Evolutionary conservation across 352 stramenopile species (phyloP), one percentile per base, ranked within the genome.

Genomic region (Pythium insidiosum): DNA sequence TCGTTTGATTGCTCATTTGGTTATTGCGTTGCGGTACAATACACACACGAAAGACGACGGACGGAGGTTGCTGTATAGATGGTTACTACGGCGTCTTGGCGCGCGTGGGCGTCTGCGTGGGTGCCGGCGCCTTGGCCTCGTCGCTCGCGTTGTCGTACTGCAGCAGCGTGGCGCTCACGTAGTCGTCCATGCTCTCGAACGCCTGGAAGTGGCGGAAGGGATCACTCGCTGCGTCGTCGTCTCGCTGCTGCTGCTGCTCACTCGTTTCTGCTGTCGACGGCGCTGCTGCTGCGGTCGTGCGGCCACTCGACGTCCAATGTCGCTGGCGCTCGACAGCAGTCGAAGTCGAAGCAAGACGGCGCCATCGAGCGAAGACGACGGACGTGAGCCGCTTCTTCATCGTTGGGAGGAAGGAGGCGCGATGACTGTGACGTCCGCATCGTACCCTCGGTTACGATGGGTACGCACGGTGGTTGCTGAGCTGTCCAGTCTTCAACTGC

Each of bases 111-210:
- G 26, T 22, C 19, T 38, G 19, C 40, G 24, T 38, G 18, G 25
- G 39, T 33, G 23, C 11, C 10, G 19, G 31, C 18, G 29, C 7
- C 34, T 35, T 39, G 6, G 38, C 4, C 10, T 34, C 4, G 37
- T 25, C 29, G n/a, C 31, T 28, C 12, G 18, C 26, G 34, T 81
- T 79, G 47, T 65, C 58, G 63, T 87, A 89, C 30, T 77, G 59
- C 34, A 85, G 70, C 15, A 84, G 61, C 16, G 77, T 89, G 21
- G 60, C 59, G 42, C 82, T 60, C 38, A 89, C 58, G 53, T 87
- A 89, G 39, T 79, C 59, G 39, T 86, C 67, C 74, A 89, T 87
- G 41, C 59, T 63, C 16, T 6, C 25, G 47, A 87, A 89, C n/a
- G 55, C 63, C 13, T 65, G 56, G 35, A 89, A 89, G 43, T 89